phyloP scores from a whole-genome alignment of 73 alveolate species.

The Stentor coeruleus region DNA sequence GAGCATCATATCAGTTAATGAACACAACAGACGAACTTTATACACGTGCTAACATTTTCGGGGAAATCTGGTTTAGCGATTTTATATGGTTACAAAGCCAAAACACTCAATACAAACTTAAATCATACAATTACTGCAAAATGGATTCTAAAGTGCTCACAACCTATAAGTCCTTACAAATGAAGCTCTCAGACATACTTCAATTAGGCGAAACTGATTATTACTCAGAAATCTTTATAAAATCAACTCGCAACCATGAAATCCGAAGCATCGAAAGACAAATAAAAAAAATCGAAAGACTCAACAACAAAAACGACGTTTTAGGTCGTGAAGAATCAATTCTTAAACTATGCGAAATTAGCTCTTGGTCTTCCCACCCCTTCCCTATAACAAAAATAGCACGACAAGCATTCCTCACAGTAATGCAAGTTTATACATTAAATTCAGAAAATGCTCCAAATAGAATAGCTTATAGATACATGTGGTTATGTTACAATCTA shows the following conservation, averaged over 20 bases:
- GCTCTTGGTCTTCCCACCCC: not conserved
- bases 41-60: not conserved
- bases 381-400: not conserved
- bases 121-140: not conserved
- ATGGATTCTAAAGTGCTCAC: not conserved
- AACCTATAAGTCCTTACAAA: not conserved
- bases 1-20: not conserved
- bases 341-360: not conserved
- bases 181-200: not conserved
- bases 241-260: not conserved
- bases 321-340: not conserved
- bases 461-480: not conserved
- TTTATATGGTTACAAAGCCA: not conserved
- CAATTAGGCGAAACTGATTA: not conserved
- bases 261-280: not conserved
- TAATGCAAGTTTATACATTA: not conserved
- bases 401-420: conserved; percentile 11
- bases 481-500: not conserved
- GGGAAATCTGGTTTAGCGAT: conserved; percentile 4
- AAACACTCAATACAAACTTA: not conserved
- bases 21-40: not conserved
- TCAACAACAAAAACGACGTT: not conserved
- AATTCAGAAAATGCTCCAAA: not conserved
- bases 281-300: not conserved
- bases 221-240: not conserved